Evolutionary conservation across 495 filamentous ascomycete genomes (phyloP).

Genomic region (Lichenothelia convexa): DNA sequence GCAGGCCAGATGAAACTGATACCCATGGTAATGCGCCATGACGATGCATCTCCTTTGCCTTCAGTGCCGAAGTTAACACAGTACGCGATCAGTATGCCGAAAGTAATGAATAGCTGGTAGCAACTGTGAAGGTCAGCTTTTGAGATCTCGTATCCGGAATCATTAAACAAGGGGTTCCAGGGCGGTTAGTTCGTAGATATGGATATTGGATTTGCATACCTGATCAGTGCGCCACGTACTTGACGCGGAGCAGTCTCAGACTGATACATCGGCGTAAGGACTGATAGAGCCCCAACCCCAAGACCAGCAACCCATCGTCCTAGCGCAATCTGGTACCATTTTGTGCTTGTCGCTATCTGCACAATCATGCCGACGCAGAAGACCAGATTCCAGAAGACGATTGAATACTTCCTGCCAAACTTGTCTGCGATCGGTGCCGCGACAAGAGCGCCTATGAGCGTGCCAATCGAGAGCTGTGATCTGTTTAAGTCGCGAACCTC

Average conservation of each 20-base stretch:
- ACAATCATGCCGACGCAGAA: constrained; percentile 18
- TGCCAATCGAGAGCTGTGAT: constrained; percentile 18
- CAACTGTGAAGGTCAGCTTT: too few species aligned
- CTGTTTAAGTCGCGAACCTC: background rate
- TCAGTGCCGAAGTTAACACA: constrained; percentile 67
- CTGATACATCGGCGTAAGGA: constrained; percentile 18
- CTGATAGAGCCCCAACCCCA: constrained; percentile 16
- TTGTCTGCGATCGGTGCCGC: constrained; percentile 17
- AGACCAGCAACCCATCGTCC: constrained; percentile 18
- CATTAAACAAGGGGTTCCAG: too few species aligned
- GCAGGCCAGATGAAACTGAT: constrained; percentile 60
- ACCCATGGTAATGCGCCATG: constrained; percentile 70
- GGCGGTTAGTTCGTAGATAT: constrained; percentile 1
- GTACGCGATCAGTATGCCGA: constrained; percentile 69
- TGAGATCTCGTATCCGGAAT: too few species aligned
- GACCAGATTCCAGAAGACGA: constrained; percentile 13
- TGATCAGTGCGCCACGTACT: constrained; percentile 15
- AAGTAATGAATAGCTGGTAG: constrained; percentile 77
- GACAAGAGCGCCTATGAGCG: constrained; percentile 14
- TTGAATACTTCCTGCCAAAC: constrained; percentile 15
- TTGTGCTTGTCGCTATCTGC: constrained; percentile 13
- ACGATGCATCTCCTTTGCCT: constrained; percentile 31
- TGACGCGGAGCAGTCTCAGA: constrained; percentile 16
- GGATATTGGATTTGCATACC: constrained; percentile 1
- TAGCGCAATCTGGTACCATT: constrained; percentile 18